Evolutionary conservation across 1,284 basidiomycete species (phyloP), one percentile per base, ranked within the genome.

Genomic region (Baeospora myosura): DNA sequence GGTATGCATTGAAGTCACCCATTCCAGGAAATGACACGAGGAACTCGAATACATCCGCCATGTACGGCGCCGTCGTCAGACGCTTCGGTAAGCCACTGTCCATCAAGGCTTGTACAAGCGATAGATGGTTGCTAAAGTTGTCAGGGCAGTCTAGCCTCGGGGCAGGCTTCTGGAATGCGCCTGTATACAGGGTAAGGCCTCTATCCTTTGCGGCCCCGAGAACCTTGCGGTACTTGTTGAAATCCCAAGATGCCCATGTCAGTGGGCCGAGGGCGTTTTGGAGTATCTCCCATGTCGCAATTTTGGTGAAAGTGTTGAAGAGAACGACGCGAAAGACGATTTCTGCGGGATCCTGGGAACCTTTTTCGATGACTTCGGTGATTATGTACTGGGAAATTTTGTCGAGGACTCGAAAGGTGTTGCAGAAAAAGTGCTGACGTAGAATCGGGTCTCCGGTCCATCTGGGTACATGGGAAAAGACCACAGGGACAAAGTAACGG

Each of bases 121-220:
- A 62, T 3, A 83, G 64, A 52, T 82, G 74, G 52, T 77, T 74
- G 62, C 66, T 62, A 52, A 69, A 66, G 45, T 68, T 65, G 20
- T 66, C 60, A 11, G 54, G 40, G 46, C 62, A 61, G 4, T 65
- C 71, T 31, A 75, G 63, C 36, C 64, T 59, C 8, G 78, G 76
- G 4, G 72, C 69, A 1, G 78, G 76, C 50, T 81, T 81, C 53
- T 77, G 73, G 59, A 76, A 84, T 8, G 80, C 68, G n/a, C 68
- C 69, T 0, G 79, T 81, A 50, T 81, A 82, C 16, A 84, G 62
- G 2, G 66, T 37, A 33, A 57, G 52, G 8, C 67, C 64, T 8
- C 44, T 48, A 18, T 59, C 46, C 41, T 64, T 63, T 14, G 70
- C 64, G 10, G 52, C 44, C 8, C 57, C 22, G 38, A 84, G 65